Evolutionary conservation across 1,284 basidiomycete genomes (phyloP).

Genomic region (Heterobasidion occidentale): DNA sequence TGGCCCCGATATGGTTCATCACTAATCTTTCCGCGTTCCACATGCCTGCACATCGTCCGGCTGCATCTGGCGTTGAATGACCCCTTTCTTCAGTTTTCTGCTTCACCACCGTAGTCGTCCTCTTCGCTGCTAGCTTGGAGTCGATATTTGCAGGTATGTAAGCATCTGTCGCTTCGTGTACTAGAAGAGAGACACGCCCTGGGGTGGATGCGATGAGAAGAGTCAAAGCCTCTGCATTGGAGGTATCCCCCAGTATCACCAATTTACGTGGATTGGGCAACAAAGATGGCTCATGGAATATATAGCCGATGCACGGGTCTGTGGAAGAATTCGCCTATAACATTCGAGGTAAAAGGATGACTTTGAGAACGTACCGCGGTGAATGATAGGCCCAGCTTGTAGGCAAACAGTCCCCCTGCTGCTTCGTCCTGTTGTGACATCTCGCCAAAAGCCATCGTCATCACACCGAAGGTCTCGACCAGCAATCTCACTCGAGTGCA

Average conservation of each 20-base stretch:
- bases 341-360: neutral
- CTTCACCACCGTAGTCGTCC: slow-evolving; percentile 39
- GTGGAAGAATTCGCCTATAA: neutral
- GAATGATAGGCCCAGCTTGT: slow-evolving; percentile 74
- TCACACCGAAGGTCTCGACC: slow-evolving; percentile 61
- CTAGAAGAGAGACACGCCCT: slow-evolving; percentile 34
- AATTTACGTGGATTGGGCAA: slow-evolving; percentile 37
- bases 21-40: slow-evolving; percentile 63
- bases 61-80: slow-evolving; percentile 80
- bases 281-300: slow-evolving; percentile 57
- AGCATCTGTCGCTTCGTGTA: slow-evolving; percentile 85
- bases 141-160: slow-evolving; percentile 56
- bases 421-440: slow-evolving; percentile 30
- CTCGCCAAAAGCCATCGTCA: slow-evolving; percentile 66
- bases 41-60: slow-evolving; percentile 67
- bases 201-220: slow-evolving; percentile 41
- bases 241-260: slow-evolving; percentile 59
- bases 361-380: slow-evolving; percentile 50
- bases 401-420: slow-evolving; percentile 43
- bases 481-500: slow-evolving; percentile 61
- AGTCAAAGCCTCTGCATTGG: slow-evolving; percentile 49
- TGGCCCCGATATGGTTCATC: slow-evolving; percentile 78
- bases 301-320: slow-evolving; percentile 83
- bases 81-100: slow-evolving; percentile 58
- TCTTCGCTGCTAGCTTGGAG: slow-evolving; percentile 31